Evolutionary conservation across 2,329 filamentous ascomycete species (phyloP), one percentile per base, ranked within the genome.

Genomic region (Aphanoascus verrucosus): DNA sequence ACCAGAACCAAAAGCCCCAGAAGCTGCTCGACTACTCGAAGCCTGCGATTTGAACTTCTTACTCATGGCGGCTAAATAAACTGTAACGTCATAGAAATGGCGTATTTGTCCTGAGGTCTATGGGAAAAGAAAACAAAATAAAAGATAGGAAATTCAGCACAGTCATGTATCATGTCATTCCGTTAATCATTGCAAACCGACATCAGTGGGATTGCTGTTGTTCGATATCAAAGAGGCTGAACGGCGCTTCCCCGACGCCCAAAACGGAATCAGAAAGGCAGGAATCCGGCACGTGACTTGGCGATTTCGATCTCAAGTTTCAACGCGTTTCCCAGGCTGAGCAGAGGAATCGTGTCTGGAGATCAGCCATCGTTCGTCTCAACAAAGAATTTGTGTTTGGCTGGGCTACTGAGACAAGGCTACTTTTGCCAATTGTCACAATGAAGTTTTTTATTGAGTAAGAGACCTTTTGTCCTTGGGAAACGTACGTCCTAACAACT

Each of bases 371-470:
- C 19, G n/a, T 3, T 15, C 44, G 35, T 48, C 37, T 20, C 41
- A 48, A 23, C 15, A 6, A 35, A 28, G 28, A 43, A 1, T 3
- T 9, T 12, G 9, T 23, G 6, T 9, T 23, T 9, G 7, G 28
- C 44, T 47, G 15, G 15, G 5, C 40, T 11, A 11, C 19, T 37
- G 34, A 34, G 19, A 19, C 14, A n/a, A 37, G 28, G 19, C 15
- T 8, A 20, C 15, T 14, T 28, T 20, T 41, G 41, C 15, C 52
- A 37, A 40, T 23, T 40, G 48, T 34, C 17, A 82, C 67, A 58
- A 88, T 88, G 85, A 87, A 82, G 76, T 88, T 88, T 75, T 81
- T 83, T 65, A 88, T 88, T 64, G 85, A 86, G 79, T 83, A 73
- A 60, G 73, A 50, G 15, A 41, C 44, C 14, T 31, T 42, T 15